A percentile compares a stretch with the other conserved stretches of the same genome.
These are phyloP conservation scores for Trichoderma guizhouense DNA, from an alignment of 2,329 filamentous ascomycete species.

Conservation along the genomic window DNA sequence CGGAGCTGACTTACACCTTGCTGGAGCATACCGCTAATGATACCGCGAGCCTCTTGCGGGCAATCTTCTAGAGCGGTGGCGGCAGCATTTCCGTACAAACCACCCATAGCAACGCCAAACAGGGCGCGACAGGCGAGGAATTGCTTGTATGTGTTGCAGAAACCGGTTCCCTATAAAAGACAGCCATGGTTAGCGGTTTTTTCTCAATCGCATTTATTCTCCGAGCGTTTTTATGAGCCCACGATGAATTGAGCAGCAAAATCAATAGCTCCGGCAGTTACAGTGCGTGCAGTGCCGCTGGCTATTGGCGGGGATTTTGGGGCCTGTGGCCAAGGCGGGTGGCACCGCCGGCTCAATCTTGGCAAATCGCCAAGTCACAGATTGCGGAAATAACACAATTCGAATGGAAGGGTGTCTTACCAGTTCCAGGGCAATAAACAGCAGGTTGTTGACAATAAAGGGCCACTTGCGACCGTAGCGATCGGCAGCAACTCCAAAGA, in stretches of 20 bases:
- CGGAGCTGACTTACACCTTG: conserved; percentile 55
- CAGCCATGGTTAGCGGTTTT: conserved; percentile 1
- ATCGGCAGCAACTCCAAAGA: conserved; percentile 54
- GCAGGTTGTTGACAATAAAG: conserved; percentile 70
- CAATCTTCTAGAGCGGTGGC: conserved; percentile 76
- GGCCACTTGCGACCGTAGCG: conserved; percentile 65
- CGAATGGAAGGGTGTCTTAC: conserved; percentile 39
- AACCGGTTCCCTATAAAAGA: conserved; percentile 56
- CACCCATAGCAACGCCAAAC: conserved; percentile 81
- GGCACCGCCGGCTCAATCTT: conserved; percentile 11
- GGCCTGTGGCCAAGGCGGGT: conserved; percentile 20
- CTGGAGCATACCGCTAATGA: conserved; percentile 74
- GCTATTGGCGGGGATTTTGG: not conserved
- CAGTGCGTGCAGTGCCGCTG: not conserved
- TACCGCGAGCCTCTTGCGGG: conserved; percentile 63
- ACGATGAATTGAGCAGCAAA: not conserved
- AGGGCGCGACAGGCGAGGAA: conserved; percentile 73
- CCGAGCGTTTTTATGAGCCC: not conserved
- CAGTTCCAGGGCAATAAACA: conserved; percentile 70
- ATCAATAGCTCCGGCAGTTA: conserved; percentile 9
- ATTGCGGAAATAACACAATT: not conserved
- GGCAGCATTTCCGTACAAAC: conserved; percentile 73
- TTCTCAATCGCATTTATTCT: not conserved
- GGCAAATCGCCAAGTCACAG: not conserved
- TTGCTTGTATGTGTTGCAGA: conserved; percentile 62